Conservation (phyloP, 768 basidiomycete genomes). For the Royoungia palumana region DNA sequence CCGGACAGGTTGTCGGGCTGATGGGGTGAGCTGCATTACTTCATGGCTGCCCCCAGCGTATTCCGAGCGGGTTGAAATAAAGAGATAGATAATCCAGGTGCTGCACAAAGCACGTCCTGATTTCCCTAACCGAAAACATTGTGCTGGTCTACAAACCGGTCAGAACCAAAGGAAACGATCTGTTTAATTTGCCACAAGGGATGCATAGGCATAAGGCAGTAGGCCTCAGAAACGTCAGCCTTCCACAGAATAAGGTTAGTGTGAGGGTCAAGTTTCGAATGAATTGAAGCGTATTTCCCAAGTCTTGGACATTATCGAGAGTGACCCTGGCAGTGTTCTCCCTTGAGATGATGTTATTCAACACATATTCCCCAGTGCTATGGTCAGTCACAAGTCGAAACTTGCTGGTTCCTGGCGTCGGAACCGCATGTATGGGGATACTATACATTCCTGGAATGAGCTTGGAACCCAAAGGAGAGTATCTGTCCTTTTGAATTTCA, state of each 20-base stretch:
- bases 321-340: constrained; percentile 23
- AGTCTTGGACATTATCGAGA: constrained; percentile 35
- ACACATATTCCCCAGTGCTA: constrained; percentile 29
- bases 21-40: neutral
- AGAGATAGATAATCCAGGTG: neutral
- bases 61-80: constrained; percentile 26
- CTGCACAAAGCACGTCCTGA: constrained; percentile 9
- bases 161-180: constrained; percentile 18
- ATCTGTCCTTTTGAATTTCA: too few relatives aligned
- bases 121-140: constrained; percentile 28
- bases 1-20: neutral
- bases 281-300: constrained; percentile 14
- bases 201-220: constrained; percentile 35
- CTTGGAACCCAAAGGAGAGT: too few relatives aligned
- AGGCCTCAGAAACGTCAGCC: constrained; percentile 38
- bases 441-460: constrained; percentile 44
- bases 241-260: constrained; percentile 23
- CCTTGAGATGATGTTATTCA: constrained; percentile 30
- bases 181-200: constrained; percentile 42
- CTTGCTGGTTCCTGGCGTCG: constrained; percentile 39
- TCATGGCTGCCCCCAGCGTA: constrained; percentile 25
- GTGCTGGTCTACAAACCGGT: constrained; percentile 18
- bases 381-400: constrained; percentile 40
- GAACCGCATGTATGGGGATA: constrained; percentile 38
- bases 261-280: neutral